A percentile compares a stretch with the other conserved stretches of the same genome.
phyloP scores from a whole-genome alignment of 805 yeast genomes.

The Sugiyamaella marilandica region DNA sequence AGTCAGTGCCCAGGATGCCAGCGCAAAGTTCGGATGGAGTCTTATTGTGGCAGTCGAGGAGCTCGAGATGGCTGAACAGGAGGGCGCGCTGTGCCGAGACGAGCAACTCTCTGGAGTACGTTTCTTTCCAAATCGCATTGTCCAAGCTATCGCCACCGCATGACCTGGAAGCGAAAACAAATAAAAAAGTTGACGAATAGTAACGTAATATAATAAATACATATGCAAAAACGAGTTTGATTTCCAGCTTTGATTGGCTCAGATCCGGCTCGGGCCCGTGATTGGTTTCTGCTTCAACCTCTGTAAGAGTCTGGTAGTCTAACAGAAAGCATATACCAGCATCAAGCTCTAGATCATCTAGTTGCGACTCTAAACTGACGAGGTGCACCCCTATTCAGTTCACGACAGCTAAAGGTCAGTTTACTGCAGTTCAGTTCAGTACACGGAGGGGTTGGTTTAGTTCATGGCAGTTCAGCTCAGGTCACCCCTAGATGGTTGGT shows the following conservation, averaged over 20 bases:
- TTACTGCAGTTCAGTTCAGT: too few species aligned
- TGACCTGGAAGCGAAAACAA: too few species aligned
- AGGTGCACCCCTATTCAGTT: too few species aligned
- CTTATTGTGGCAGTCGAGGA: constrained; percentile 62
- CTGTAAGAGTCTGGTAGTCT: too few species aligned
- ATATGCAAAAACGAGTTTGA: not conserved
- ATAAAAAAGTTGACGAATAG: too few species aligned
- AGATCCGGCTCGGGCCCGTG: not conserved
- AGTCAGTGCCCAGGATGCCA: constrained; percentile 38
- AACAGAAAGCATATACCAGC: too few species aligned
- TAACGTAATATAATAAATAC: not conserved
- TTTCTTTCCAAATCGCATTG: constrained; percentile 48
- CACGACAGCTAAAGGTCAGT: too few species aligned
- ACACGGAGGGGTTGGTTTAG: too few species aligned
- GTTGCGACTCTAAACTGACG: too few species aligned
- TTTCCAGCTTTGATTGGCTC: too few species aligned
- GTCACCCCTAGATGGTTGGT: not conserved
- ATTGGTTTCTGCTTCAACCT: not conserved
- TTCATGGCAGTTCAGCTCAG: too few species aligned
- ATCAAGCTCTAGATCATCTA: too few species aligned
- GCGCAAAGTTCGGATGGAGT: constrained; percentile 57
- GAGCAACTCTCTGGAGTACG: constrained; percentile 61
- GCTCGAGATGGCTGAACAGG: constrained; percentile 51
- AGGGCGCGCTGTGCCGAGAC: constrained; percentile 60
- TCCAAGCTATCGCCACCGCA: not conserved